Base-by-base conservation (phyloP, 192 early-diverging fungal species). In the Coemansia erecta region DNA sequence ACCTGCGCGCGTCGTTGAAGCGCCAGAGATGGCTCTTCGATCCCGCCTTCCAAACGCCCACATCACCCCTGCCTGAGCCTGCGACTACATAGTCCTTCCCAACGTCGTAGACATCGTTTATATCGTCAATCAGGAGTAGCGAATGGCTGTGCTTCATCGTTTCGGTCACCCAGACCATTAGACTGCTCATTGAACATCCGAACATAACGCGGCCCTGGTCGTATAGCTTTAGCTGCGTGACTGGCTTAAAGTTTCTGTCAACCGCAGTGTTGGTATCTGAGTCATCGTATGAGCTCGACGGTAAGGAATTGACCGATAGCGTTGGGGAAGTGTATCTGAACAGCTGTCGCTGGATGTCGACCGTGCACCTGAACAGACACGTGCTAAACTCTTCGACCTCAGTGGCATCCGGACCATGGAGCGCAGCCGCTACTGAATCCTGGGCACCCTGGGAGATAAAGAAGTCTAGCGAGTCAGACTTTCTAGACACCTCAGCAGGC, bases 41-140 rank as follows among this genome's bases (percentile, higher is more conserved):
- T 8, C 61, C 69, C 0, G 65, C 46, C 55, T 65, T 72, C 75
- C 75, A 78, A 53, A 78, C 75, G 9, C 75, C 68, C 47, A 78
- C 52, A 7, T 65, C 59, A 17, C 75, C 70, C 12, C 40, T 35
- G 14, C 13, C 18, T 4, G 75, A 72, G 51, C 65, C 72, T n/a
- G 75, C 59, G 14, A 78, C 75, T 8, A 78, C 66, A 50, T 72
- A 65, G 52, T 72, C 61, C 7, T 58, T 49, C 19, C 75, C 75
- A 23, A 65, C 70, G 28, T 78, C 69, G 26, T 72, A 78, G 22
- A 72, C 61, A 18, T 63, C 66, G 46, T 72, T 65, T 15, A 78
- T 26, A 19, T 68, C 66, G 50, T 64, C 58, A 14, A 78, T 35
- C 18, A 78, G 46, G 19, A 68, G 35, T 40, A 78, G 56, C 19